A percentile compares a stretch with the other conserved stretches of the same genome.
Conservation (phyloP, 192 early-diverging fungal genomes). For the Lobosporangium transversale region DNA sequence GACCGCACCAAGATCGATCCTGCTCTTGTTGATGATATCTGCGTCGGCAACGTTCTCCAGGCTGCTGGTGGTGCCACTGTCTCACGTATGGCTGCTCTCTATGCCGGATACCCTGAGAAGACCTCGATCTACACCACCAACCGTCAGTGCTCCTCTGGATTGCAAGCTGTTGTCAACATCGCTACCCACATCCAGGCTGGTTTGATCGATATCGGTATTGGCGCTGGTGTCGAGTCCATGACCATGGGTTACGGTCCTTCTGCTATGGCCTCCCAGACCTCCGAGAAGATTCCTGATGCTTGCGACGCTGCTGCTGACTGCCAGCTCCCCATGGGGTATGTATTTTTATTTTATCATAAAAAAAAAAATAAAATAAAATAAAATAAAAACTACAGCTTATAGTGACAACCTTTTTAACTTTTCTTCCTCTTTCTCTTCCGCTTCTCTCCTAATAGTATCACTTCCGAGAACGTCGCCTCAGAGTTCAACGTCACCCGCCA, state of each 20-base stretch:
- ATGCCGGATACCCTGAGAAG: constrained; percentile 88
- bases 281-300: constrained; percentile 76
- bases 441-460: constrained; percentile 60
- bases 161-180: constrained; percentile 87
- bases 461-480: constrained; percentile 95
- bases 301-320: constrained; percentile 83
- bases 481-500: constrained; percentile 86
- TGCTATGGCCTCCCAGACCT: constrained; percentile 79
- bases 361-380: constrained; percentile 1
- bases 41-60: constrained; percentile 92
- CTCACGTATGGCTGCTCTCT: constrained; percentile 89
- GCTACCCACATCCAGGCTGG: constrained; percentile 87
- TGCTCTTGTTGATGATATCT: constrained; percentile 87
- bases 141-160: constrained; percentile 93
- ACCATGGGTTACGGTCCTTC: constrained; percentile 85
- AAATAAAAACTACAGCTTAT: neutral
- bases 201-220: constrained; percentile 90
- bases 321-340: constrained; percentile 83
- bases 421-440: neutral
- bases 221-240: constrained; percentile 94
- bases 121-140: constrained; percentile 88
- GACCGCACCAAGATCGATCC: constrained; percentile 86
- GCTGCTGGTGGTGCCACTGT: constrained; percentile 90
- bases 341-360: neutral
- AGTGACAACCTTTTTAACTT: constrained; percentile 11